A percentile compares a stretch with the other conserved stretches of the same genome.
These are phyloP conservation scores for Pythium biforme DNA, from an alignment of 352 stramenopile genomes.

Conservation along the genomic window DNA sequence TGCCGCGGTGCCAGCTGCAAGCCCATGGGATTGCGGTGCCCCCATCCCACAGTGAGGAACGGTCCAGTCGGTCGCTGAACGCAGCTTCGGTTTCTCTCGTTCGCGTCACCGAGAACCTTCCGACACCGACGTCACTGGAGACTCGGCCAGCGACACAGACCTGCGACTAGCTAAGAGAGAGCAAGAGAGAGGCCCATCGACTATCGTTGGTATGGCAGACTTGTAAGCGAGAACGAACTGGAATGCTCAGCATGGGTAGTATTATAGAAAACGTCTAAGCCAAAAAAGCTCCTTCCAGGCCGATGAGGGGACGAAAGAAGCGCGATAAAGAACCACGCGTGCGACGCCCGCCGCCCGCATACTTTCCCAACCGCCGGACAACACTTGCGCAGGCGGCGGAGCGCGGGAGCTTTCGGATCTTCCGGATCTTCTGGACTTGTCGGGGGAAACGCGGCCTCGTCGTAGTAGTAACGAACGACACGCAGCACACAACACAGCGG, in stretches of 20 bases:
- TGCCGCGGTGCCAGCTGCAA: not conserved
- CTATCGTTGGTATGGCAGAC: too few relatives aligned
- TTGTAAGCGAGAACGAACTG: too few relatives aligned
- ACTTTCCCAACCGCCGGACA: not conserved
- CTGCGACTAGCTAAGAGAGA: not conserved
- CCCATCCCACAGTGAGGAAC: not conserved
- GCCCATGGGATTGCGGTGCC: not conserved
- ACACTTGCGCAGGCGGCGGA: conserved; percentile 2
- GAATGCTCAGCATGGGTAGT: too few relatives aligned
- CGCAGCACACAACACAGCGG: not conserved
- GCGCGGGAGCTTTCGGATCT: not conserved
- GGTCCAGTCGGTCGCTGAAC: not conserved
- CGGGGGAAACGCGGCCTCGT: too few relatives aligned
- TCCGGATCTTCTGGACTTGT: too few relatives aligned
- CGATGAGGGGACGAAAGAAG: too few relatives aligned
- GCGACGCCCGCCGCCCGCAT: too few relatives aligned
- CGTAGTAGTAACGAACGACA: not conserved
- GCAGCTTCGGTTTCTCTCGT: conserved; percentile 1
- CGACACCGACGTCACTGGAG: too few relatives aligned
- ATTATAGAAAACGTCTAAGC: too few relatives aligned
- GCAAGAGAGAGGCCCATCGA: not conserved
- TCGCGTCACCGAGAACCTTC: conserved; percentile 10
- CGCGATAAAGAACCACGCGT: too few relatives aligned
- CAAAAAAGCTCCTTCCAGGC: too few relatives aligned
- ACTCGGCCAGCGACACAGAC: too few relatives aligned